phyloP scores from a whole-genome alignment of 495 filamentous ascomycete genomes.

The Xylaria longipes region DNA sequence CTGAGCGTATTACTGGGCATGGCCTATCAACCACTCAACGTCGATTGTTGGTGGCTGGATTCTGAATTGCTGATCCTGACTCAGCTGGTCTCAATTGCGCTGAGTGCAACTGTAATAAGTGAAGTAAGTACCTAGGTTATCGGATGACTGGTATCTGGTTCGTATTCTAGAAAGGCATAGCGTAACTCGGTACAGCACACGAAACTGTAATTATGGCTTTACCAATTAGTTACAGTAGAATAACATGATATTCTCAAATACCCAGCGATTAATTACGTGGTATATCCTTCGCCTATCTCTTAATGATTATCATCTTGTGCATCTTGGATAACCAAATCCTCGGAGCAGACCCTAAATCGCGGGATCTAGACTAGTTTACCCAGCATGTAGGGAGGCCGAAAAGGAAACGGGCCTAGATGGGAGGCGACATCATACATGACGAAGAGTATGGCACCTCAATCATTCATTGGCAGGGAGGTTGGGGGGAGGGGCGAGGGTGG shows the following conservation, averaged over 20 bases:
- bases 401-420: background rate
- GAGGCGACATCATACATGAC: conserved; percentile 18
- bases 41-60: conserved; percentile 19
- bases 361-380: conserved; percentile 7
- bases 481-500: conserved; percentile 19
- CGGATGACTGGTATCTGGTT: background rate
- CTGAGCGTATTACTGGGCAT: background rate
- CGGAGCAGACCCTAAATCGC: conserved; percentile 8
- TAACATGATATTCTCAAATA: background rate
- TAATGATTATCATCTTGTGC: background rate
- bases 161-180: conserved; percentile 14
- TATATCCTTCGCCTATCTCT: background rate
- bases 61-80: conserved; percentile 13
- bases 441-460: background rate
- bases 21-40: conserved; percentile 3
- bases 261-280: background rate
- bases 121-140: background rate
- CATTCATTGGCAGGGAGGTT: conserved; percentile 22
- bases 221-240: background rate
- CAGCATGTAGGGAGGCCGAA: background rate
- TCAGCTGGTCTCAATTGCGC: conserved; percentile 22
- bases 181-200: background rate
- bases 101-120: conserved; percentile 19
- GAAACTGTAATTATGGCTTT: background rate
- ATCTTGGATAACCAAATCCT: background rate